phyloP scores from a whole-genome alignment of 179 eudicot species.

The Spergularia azorica region DNA sequence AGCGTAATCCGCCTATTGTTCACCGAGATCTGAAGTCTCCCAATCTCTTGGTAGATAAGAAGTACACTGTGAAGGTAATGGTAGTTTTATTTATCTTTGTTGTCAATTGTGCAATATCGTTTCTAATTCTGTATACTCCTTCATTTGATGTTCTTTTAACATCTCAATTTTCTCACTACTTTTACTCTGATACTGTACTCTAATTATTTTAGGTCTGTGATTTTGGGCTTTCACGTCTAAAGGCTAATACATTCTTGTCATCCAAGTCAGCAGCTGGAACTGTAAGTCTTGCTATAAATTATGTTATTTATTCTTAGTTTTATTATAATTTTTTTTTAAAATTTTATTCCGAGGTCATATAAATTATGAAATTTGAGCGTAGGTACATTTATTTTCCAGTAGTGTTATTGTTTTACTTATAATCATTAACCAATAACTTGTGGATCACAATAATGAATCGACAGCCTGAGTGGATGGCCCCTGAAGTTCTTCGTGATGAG shows the following conservation, averaged over 20 bases:
- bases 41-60: constrained; percentile 89
- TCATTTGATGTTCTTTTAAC: background rate
- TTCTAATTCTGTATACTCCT: background rate
- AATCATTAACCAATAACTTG: background rate
- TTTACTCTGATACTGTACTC: background rate
- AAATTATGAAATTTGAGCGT: background rate
- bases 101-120: background rate
- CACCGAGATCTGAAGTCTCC: constrained; percentile 98
- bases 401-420: background rate
- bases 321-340: no score
- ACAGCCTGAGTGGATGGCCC: constrained; percentile 99
- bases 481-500: constrained; percentile 95
- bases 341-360: no score
- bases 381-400: background rate
- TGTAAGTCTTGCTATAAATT: constrained; percentile 53
- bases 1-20: constrained; percentile 93
- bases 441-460: constrained; percentile 10
- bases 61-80: constrained; percentile 90
- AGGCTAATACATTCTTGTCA: constrained; percentile 88
- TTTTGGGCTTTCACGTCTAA: constrained; percentile 96
- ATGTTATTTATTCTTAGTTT: no score
- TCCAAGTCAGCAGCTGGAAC: constrained; percentile 98
- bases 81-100: background rate
- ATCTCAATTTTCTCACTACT: background rate
- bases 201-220: constrained; percentile 72